Evolutionary conservation across 805 yeast species (phyloP).

Genomic region (Lipomyces mesembrius): DNA sequence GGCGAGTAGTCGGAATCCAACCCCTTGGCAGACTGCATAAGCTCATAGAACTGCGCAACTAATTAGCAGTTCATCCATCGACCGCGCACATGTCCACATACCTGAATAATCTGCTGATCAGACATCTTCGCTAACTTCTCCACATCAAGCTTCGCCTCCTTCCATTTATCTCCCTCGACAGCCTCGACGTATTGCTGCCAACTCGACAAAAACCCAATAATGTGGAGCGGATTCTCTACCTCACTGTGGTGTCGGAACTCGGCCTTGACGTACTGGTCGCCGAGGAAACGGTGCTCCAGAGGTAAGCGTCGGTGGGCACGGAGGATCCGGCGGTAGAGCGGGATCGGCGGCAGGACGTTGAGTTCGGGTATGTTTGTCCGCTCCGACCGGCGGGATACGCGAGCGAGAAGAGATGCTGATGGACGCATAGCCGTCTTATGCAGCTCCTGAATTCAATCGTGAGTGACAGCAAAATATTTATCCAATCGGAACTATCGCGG

Average conservation of each 20-base stretch:
- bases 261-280: constrained; percentile 85
- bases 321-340: constrained; percentile 75
- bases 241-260: constrained; percentile 86
- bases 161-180: constrained; percentile 60
- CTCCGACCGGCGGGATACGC: constrained; percentile 19
- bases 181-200: constrained; percentile 71
- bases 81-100: constrained; percentile 35
- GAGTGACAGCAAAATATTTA: too few species aligned
- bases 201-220: constrained; percentile 87
- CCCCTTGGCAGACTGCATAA: constrained; percentile 52
- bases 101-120: constrained; percentile 86
- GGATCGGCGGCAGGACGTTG: constrained; percentile 73
- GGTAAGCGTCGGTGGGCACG: constrained; percentile 81
- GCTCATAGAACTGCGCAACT: constrained; percentile 47
- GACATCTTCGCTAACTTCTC: constrained; percentile 78
- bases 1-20: constrained; percentile 44
- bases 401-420: constrained; percentile 15
- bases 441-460: too few species aligned
- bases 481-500: neutral
- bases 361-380: constrained; percentile 46
- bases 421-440: constrained; percentile 19
- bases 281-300: constrained; percentile 70
- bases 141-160: constrained; percentile 62
- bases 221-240: constrained; percentile 87
- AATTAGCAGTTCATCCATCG: neutral